Evolutionary conservation across 2,329 filamentous ascomycete genomes (phyloP).

Genomic region (Neonectria sp.): DNA sequence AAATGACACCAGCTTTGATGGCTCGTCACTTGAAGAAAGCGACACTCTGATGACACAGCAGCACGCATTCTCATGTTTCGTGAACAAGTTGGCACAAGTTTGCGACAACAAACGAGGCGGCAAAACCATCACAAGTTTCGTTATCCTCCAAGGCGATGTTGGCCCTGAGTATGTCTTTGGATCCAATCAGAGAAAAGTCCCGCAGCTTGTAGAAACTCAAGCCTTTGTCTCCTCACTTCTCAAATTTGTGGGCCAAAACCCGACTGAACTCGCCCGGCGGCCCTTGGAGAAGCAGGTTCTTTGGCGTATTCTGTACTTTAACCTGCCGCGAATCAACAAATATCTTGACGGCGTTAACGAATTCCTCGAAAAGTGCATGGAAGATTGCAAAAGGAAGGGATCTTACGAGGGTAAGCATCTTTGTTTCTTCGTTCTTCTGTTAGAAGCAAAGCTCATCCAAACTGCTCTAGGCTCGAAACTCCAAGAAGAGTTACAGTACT

Average conservation of each 20-base stretch:
- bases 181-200: conserved; percentile 26
- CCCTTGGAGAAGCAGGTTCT: conserved; percentile 32
- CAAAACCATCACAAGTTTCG: conserved; percentile 26
- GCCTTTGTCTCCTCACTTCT: conserved; percentile 25
- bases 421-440: too few relatives aligned
- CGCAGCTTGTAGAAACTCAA: conserved; percentile 21
- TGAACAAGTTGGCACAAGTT: conserved; percentile 34
- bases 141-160: conserved; percentile 7
- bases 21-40: too few relatives aligned
- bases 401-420: too few relatives aligned
- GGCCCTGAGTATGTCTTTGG: conserved; percentile 30
- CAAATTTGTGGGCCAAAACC: conserved; percentile 27
- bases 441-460: too few relatives aligned
- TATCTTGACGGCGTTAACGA: background rate
- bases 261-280: background rate
- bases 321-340: background rate
- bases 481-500: too few relatives aligned
- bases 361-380: background rate
- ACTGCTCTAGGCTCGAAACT: too few relatives aligned
- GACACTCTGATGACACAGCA: background rate
- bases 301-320: conserved; percentile 21
- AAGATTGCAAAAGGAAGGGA: background rate
- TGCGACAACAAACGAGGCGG: conserved; percentile 29
- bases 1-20: too few relatives aligned
- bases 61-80: conserved; percentile 19